Conservation (phyloP, 2,329 filamentous ascomycete species). For the Raffaelea ambrosiae region DNA sequence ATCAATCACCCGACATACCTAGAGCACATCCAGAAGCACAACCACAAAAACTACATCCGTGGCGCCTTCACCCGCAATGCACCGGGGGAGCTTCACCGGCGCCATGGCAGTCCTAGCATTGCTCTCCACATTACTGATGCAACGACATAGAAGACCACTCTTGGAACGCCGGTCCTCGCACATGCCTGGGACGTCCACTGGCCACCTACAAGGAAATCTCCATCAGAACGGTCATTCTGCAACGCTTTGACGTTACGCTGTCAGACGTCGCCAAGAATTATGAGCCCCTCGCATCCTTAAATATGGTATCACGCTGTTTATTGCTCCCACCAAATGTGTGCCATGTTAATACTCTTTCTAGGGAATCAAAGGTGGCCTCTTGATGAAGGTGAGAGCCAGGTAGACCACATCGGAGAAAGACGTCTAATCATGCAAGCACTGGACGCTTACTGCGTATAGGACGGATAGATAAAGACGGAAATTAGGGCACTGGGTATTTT, state of each 20-base stretch:
- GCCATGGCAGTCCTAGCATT: background rate
- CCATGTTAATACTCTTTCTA: background rate
- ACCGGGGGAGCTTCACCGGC: background rate
- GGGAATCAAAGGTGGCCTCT: background rate
- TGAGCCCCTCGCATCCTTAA: background rate
- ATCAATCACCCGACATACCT: background rate
- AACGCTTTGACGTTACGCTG: background rate
- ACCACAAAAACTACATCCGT: background rate
- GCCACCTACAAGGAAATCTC: background rate
- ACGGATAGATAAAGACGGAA: no score
- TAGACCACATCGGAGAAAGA: no score
- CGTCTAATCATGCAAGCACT: no score
- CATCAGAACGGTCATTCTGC: background rate
- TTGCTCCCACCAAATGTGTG: background rate
- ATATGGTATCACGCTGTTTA: background rate
- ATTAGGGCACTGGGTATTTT: no score
- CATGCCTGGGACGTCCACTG: background rate
- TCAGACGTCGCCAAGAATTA: background rate
- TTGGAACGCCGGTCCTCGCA: background rate
- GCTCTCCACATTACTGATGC: background rate
- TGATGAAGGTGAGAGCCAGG: background rate
- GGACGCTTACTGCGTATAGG: no score
- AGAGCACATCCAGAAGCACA: background rate
- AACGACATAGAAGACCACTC: background rate
- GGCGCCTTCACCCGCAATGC: background rate